Evolutionary conservation across 1,284 basidiomycete species (phyloP).

Genomic region (Trametes polyzona): DNA sequence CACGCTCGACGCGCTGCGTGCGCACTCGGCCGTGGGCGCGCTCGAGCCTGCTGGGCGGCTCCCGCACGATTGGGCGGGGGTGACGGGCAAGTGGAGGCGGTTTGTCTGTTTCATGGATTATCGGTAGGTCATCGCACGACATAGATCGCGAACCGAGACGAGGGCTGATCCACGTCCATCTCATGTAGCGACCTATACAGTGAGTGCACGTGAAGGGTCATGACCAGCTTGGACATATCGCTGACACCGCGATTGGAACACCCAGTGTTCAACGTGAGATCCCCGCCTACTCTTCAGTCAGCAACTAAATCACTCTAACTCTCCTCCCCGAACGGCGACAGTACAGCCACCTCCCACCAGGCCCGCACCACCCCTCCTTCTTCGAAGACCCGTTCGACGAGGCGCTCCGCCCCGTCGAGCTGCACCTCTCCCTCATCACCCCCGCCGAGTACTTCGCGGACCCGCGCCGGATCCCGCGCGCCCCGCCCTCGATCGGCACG

Average conservation of each 20-base stretch:
- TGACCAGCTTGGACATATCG: too few species aligned
- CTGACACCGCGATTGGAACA: neutral
- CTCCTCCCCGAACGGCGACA: neutral
- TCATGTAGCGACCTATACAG: constrained; percentile 27
- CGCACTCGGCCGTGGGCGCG: constrained; percentile 54
- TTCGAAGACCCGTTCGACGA: constrained; percentile 66
- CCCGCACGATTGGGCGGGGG: constrained; percentile 66
- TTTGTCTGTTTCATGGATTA: constrained; percentile 79
- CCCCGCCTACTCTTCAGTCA: neutral
- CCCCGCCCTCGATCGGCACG: constrained; percentile 4
- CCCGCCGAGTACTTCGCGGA: constrained; percentile 25
- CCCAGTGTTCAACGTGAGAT: constrained; percentile 64
- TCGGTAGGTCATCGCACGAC: too few species aligned
- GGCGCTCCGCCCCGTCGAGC: constrained; percentile 62
- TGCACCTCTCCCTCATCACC: constrained; percentile 53
- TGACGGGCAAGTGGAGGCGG: constrained; percentile 70
- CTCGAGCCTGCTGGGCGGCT: constrained; percentile 25
- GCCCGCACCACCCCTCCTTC: constrained; percentile 49
- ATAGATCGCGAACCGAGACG: too few species aligned
- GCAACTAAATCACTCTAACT: neutral
- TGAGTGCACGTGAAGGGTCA: neutral
- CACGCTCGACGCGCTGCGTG: constrained; percentile 52
- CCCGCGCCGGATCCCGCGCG: constrained; percentile 15
- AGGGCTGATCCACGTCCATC: neutral
- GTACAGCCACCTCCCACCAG: constrained; percentile 43